Percentiles rank a stretch among this genome's conserved stretches.
Evolutionary conservation across 2,329 filamentous ascomycete species (phyloP).

Genomic region (Beauveria brongniartii): DNA sequence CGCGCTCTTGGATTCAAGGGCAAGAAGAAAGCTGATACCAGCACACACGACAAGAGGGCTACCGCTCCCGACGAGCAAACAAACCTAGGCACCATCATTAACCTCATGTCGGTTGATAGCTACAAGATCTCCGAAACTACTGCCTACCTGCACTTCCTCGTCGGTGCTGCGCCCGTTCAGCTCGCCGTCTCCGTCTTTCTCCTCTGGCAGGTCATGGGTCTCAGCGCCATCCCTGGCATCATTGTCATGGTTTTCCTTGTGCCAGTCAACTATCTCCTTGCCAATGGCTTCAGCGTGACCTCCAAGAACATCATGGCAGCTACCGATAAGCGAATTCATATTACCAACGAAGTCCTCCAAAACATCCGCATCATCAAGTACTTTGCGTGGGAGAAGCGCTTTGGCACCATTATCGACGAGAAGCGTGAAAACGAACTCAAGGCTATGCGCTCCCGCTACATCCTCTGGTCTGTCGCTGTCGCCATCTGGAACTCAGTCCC

Average conservation of each 20-base stretch:
- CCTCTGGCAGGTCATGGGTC: conserved; percentile 83
- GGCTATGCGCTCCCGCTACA: conserved; percentile 72
- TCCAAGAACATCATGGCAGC: conserved; percentile 89
- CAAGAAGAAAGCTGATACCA: conserved; percentile 30
- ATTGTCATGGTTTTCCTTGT: conserved; percentile 82
- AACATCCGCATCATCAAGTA: conserved; percentile 99
- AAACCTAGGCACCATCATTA: conserved; percentile 96
- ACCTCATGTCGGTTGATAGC: conserved; percentile 97
- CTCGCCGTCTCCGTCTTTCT: conserved; percentile 71
- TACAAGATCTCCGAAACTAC: conserved; percentile 97
- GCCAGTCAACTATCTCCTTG: conserved; percentile 84
- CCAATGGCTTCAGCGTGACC: conserved; percentile 72
- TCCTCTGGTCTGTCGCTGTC: conserved; percentile 85
- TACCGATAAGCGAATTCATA: conserved; percentile 91
- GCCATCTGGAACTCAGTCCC: conserved; percentile 96
- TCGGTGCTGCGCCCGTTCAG: conserved; percentile 84
- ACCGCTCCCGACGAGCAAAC: conserved; percentile 59
- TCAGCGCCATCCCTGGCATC: conserved; percentile 89
- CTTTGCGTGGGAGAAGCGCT: conserved; percentile 95
- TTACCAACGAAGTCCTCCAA: conserved; percentile 92
- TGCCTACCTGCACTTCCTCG: conserved; percentile 92
- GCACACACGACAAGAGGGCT: conserved; percentile 29
- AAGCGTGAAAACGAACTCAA: conserved; percentile 74
- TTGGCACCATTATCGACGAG: conserved; percentile 77
- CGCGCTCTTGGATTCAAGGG: conserved; percentile 49